Conservation (phyloP, 805 yeast genomes). For the Candida vartiovaarae region DNA sequence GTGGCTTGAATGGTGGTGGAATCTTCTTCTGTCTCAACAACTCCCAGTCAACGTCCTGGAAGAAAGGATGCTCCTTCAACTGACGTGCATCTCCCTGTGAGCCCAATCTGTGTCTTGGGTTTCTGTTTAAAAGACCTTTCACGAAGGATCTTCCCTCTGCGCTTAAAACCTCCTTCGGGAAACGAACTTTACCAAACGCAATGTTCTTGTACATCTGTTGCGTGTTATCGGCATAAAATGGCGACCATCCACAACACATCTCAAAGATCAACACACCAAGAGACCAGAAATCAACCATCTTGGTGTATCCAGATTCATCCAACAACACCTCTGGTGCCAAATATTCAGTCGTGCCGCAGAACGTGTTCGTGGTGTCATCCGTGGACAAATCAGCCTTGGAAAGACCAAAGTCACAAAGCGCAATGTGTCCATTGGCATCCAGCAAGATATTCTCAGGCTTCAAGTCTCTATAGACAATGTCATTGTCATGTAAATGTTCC, state of each 20-base stretch:
- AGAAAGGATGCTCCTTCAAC: conserved; percentile 85
- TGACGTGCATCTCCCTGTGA: conserved; percentile 90
- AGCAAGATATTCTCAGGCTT: conserved; percentile 94
- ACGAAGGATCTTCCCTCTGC: conserved; percentile 94
- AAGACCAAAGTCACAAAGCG: conserved; percentile 94
- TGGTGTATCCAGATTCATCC: conserved; percentile 95
- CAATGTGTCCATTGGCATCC: conserved; percentile 97
- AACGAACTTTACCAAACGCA: conserved; percentile 96
- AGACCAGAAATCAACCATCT: conserved; percentile 99
- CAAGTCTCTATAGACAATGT: conserved; percentile 91
- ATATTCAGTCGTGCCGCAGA: conserved; percentile 98
- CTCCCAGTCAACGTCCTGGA: conserved; percentile 88
- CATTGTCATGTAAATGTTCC: conserved; percentile 92
- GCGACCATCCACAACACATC: conserved; percentile 99
- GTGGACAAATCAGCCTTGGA: conserved; percentile 86
- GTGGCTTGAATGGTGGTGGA: conserved; percentile 97
- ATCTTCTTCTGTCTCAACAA: conserved; percentile 68
- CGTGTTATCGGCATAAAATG: conserved; percentile 94
- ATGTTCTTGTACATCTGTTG: conserved; percentile 99
- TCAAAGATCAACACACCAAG: conserved; percentile 94
- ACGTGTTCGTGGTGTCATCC: conserved; percentile 87
- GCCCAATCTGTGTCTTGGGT: conserved; percentile 93
- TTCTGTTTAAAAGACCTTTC: conserved; percentile 89
- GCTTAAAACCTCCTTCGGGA: conserved; percentile 91
- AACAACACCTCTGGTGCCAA: conserved; percentile 93